These are phyloP conservation scores for Linnemannia hyalina DNA, from an alignment of 192 early-diverging fungal genomes.

Conservation along the genomic window DNA sequence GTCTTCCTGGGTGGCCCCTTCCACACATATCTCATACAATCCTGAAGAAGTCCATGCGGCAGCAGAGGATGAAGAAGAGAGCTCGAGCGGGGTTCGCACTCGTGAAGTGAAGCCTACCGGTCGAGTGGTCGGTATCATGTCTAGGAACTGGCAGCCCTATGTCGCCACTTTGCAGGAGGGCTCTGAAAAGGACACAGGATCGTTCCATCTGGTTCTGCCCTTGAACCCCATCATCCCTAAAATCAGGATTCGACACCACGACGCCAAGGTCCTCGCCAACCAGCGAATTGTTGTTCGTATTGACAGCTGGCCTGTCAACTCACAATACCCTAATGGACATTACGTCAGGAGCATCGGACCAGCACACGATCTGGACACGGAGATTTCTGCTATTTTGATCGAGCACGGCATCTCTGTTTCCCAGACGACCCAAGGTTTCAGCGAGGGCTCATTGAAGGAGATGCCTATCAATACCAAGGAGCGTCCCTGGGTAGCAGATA, in stretches of 20 bases:
- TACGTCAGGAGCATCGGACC: slow-evolving; percentile 78
- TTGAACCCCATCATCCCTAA: slow-evolving; percentile 78
- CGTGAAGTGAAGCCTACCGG: slow-evolving; percentile 60
- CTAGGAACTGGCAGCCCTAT: slow-evolving; percentile 81
- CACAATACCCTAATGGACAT: slow-evolving; percentile 84
- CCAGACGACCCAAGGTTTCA: slow-evolving; percentile 78
- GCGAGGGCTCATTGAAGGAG: slow-evolving; percentile 71
- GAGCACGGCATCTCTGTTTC: slow-evolving; percentile 84
- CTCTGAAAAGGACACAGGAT: slow-evolving; percentile 59
- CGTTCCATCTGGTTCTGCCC: slow-evolving; percentile 75
- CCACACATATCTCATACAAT: slow-evolving; percentile 60
- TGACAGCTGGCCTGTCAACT: slow-evolving; percentile 77
- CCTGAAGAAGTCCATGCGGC: slow-evolving; percentile 44
- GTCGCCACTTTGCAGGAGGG: slow-evolving; percentile 83
- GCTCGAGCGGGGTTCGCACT: slow-evolving; percentile 14
- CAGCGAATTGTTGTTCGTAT: slow-evolving; percentile 81
- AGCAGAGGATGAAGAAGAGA: slow-evolving; percentile 36
- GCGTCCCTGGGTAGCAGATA: slow-evolving; percentile 67
- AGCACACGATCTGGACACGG: slow-evolving; percentile 75
- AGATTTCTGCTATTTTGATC: slow-evolving; percentile 82
- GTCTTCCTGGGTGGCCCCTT: slow-evolving; percentile 58
- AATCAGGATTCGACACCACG: slow-evolving; percentile 79
- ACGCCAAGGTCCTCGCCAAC: slow-evolving; percentile 66
- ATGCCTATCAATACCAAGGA: slow-evolving; percentile 71
- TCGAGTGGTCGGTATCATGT: slow-evolving; percentile 71